A percentile compares a stretch with the other conserved stretches of the same genome.
Conservation (phyloP, 768 basidiomycete genomes). For the Tylopilus plumbeoviolaceoides region DNA sequence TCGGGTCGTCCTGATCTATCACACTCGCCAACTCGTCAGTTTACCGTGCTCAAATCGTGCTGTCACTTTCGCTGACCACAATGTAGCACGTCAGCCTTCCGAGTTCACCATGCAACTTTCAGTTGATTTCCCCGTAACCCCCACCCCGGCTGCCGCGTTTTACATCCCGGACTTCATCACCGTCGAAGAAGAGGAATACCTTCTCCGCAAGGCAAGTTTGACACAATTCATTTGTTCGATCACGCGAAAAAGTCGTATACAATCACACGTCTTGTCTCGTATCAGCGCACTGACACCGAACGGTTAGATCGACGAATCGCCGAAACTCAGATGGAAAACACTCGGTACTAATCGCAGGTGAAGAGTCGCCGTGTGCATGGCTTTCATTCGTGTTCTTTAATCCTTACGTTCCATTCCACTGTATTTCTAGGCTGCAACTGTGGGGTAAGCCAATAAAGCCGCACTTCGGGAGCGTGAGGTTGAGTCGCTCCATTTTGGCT, state of each 20-base stretch:
- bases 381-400: background rate
- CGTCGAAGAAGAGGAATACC: conserved; percentile 70
- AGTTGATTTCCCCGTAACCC: conserved; percentile 17
- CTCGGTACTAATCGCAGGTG: conserved; percentile 28
- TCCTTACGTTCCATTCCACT: background rate
- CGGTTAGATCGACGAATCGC: conserved; percentile 66
- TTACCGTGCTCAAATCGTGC: background rate
- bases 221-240: background rate
- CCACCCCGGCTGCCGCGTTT: conserved; percentile 39
- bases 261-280: background rate
- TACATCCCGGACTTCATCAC: conserved; percentile 80
- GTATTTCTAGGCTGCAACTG: conserved; percentile 54
- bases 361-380: background rate
- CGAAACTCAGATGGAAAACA: conserved; percentile 80
- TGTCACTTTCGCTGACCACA: background rate
- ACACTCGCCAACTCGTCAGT: background rate
- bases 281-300: conserved; percentile 15
- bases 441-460: conserved; percentile 49
- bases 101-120: conserved; percentile 12
- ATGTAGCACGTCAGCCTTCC: conserved; percentile 3
- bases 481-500: conserved; percentile 4
- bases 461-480: background rate
- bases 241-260: background rate
- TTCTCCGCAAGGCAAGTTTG: conserved; percentile 65
- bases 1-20: background rate